Evolutionary conservation across 139 green algal species (phyloP).

Genomic region (Chlorella sp.): DNA sequence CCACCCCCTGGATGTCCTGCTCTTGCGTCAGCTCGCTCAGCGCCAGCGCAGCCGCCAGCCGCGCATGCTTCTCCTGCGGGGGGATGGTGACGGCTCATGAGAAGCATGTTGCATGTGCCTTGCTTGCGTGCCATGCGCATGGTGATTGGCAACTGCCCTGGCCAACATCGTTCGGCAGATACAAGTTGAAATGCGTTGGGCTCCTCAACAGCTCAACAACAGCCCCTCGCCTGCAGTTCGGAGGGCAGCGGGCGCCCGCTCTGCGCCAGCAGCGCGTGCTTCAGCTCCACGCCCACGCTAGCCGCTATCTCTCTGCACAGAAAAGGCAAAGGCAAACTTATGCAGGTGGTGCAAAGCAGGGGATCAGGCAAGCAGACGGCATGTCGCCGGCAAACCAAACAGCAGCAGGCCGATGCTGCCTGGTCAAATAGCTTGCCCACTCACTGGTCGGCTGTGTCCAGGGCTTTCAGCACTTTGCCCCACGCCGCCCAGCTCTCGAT

Average conservation of each 20-base stretch:
- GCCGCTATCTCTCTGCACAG: constrained; percentile 19
- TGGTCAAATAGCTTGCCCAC: neutral
- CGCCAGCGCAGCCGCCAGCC: constrained; percentile 60
- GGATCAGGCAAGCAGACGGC: neutral
- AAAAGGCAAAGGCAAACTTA: no score
- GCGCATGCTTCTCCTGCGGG: constrained; percentile 40
- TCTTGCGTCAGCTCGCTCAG: constrained; percentile 55
- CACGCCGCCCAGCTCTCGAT: constrained; percentile 52
- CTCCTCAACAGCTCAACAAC: no score
- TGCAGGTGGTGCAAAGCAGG: no score
- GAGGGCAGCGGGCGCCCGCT: neutral
- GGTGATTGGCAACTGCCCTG: no score
- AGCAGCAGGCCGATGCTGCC: neutral
- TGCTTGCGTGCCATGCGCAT: no score
- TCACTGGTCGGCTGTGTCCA: constrained; percentile 23
- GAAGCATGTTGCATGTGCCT: no score
- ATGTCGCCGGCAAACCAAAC: no score
- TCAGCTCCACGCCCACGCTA: neutral
- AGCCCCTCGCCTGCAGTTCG: constrained; percentile 24
- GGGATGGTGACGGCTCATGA: no score
- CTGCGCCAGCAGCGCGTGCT: constrained; percentile 7
- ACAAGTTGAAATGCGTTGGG: no score
- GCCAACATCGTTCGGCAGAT: no score
- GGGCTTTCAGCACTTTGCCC: constrained; percentile 15
- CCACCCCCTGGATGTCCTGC: constrained; percentile 45